Base-by-base conservation (phyloP, 2,329 filamentous ascomycete species). In the Pseudocercospora ulei region DNA sequence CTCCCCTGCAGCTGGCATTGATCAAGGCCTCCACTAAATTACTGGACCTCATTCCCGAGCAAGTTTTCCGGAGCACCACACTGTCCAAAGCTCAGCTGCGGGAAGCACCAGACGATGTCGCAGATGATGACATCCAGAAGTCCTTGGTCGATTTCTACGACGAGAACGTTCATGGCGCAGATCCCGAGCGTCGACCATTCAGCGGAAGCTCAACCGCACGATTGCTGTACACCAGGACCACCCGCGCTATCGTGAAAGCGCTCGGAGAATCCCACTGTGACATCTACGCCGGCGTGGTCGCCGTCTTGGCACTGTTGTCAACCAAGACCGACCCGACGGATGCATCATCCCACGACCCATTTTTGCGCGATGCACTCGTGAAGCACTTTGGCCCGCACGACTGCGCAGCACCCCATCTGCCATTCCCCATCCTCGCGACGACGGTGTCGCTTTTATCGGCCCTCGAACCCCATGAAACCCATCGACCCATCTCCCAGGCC, bases 361-460 rank as follows among this genome's bases (percentile, higher is more conserved):
- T 5, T 2, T 27, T 44, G 13, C 33, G 34, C 11, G 27, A 23
- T 13, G 24, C 20, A 7, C 31, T 46, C 5, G 13, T 30, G 11
- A 22, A 29, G 16, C 16, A 19, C 12, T 39, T 39, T 29, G 14
- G 28, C 14, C 19, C 28, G 16, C 11, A 12, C 12, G n/a, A n/a
- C 6, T 4, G 11, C 33, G 9, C 13, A 31, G 12, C 19, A 13
- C 12, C 17, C 36, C 20, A 16, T 12, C 7, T 47, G 13, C 43
- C 47, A 7, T 54, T 56, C 17, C 42, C 49, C 4, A 42, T 49
- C 3, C 27, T 55, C 3, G 51, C 29, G 22, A 46, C 50, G 2
- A 44, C 50, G 3, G 42, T 55, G n/a, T 40, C 44, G 6, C 41
- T 56, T 3, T 22, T 55, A 4, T 16, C 40, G 4, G 22, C 33